Evolutionary conservation across 2,329 filamentous ascomycete species (phyloP), one percentile per base, ranked within the genome.

Genomic region (Pseudopyricularia cyperi): DNA sequence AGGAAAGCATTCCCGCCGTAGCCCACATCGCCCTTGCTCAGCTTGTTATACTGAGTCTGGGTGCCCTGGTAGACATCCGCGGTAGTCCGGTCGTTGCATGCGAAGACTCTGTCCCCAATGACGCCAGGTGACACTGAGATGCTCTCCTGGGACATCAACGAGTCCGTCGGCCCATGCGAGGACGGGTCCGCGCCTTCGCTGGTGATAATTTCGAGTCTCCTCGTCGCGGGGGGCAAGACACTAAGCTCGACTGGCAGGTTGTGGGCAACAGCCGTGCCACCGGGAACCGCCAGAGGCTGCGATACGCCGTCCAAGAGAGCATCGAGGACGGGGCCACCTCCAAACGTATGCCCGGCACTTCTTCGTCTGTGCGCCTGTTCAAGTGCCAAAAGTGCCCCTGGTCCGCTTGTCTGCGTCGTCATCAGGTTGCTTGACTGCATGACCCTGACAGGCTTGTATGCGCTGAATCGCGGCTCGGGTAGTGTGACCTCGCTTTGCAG

Each of bases 401-500:
- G 65, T 7, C 50, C 50, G 11, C 33, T 47, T n/a, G 22, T 26
- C n/a, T 50, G 17, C 17, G 48, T 46, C 14, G 46, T 53, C 3
- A 12, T 22, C 39, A 12, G 34, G 12, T 58, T 37, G 17, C 8
- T 24, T 15, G 70, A 67, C 39, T 71, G 67, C 72, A 77, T 77
- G 32, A 73, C 69, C 7, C 76, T 70, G 35, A 74, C 68, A 3
- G 86, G 79, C 63, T 90, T 95, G 70, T 95, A 97, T 1, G 83
- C 75, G 52, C 83, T 87, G 63, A 89, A 98, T 19, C 83, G 80
- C 19, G 93, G 93, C 59, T 96, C 89, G 0, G 91, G 91, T 54
- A 87, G 76, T 35, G 93, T 89, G 5, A 91, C 84, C 64, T 98
- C 93, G 61, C 94, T 96, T 32, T 84, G 78, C 37, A 98, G 74